Evolutionary conservation across 805 yeast genomes (phyloP), one percentile per base, ranked within the genome.

Genomic region (Saccharomycopsis javanensis): DNA sequence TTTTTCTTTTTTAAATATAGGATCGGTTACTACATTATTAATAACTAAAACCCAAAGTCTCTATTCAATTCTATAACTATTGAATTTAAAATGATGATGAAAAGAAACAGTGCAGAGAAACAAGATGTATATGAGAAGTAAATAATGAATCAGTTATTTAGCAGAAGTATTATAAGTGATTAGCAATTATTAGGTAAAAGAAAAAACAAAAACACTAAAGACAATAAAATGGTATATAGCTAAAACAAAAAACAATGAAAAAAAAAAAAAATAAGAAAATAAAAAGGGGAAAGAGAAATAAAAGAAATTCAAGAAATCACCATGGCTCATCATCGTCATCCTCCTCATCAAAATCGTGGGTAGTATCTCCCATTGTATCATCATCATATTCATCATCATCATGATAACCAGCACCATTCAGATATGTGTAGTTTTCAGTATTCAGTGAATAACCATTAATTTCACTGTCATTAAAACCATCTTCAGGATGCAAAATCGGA

Each of bases 381-480:
- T 51, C 31, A 27, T 51, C 18, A 16, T 51, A 46, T 18, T 23
- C 46, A 15, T 20, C 20, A 13, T 42, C 33, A 23, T 25, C 50
- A 18, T 50, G 59, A 8, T 64, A 64, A 27, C 62, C 64, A 0
- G 65, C 66, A 10, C 55, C 13, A 8, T 57, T 50, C 46, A 63
- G 63, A 37, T 63, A 60, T 15, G 31, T 15, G 50, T 63, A 64
- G 45, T 60, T 62, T 8, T 62, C 31, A 51, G 63, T 64, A 27
- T 57, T 61, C 37, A 61, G 64, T 27, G 56, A 31, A 34, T 58
- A 58, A 23, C 54, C 53, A 5, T 60, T 52, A 16, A 59, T 63
- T 10, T 56, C 53, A 1, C 55, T 57, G 10, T 59, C 46, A 3
- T 51, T 34, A 15, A 55, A 59, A 23, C 46, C 59, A 7, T 57